Evolutionary conservation across 371 early-diverging fungal genomes (phyloP), one percentile per base, ranked within the genome.

Genomic region (Cokeromyces recurvatus): DNA sequence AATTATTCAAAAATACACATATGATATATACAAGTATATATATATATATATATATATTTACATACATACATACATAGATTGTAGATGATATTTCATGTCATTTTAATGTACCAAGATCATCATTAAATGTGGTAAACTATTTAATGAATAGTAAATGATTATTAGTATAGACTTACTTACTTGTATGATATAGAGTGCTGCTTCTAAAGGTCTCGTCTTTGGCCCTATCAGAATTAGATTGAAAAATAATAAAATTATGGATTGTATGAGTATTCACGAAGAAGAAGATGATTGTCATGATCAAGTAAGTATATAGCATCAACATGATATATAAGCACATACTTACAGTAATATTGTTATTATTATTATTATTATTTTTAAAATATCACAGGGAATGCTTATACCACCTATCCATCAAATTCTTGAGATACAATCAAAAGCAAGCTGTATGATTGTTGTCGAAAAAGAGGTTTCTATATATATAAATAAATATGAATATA

Each of bases 151-250:
- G 22, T 35, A 21, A 12, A 29, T 19, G 8, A 29, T 7, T 7
- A 7, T 7, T 27, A 27, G 5, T 7, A 27, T 27, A 27, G 5
- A 27, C n/a, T n/a, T 27, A 27, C 5, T 27, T 7, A 35, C 17
- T 14, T 21, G 17, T 10, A 12, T 16, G 1, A 34, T 19, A 24
- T 48, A 75, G 75, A 63, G 59, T 12, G 71, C 75, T 3, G 54
- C 75, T 0, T 59, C 66, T 2, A 75, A 71, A 47, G 75, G 75
- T 0, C 46, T 68, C 3, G 46, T 75, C 4, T 65, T 48, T 50
- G 75, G 75, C 7, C 57, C 71, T 4, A 61, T 69, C 25, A 42
- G 38, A 1, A 62, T 75, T 19, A 47, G 44, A 20, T 46, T 71
- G 3, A 68, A 66, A 24, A 69, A 62, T 31, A 54, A 47, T 17